phyloP scores from a whole-genome alignment of 345 rosid genomes.

The Camelina hispida region DNA sequence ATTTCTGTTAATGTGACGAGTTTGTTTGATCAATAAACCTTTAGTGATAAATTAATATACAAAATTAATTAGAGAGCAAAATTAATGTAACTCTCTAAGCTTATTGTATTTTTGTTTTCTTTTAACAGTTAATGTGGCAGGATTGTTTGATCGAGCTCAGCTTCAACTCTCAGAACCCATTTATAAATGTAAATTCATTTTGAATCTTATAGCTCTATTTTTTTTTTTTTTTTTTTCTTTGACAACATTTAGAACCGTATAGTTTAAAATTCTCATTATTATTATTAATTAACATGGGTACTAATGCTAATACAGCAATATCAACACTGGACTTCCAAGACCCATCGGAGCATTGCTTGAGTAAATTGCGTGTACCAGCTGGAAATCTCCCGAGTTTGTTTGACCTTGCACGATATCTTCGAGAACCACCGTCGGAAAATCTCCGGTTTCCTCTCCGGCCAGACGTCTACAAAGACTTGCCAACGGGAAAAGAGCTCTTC shows the following conservation, averaged over 20 bases:
- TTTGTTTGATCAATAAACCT: neutral
- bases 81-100: neutral
- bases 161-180: constrained; percentile 64
- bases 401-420: constrained; percentile 86
- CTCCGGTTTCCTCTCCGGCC: constrained; percentile 76
- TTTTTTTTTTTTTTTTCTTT: no score
- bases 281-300: constrained; percentile 18
- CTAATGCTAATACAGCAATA: constrained; percentile 50
- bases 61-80: neutral
- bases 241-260: neutral
- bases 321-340: constrained; percentile 82
- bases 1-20: neutral
- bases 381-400: constrained; percentile 64
- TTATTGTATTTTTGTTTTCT: neutral
- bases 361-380: constrained; percentile 68
- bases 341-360: constrained; percentile 77
- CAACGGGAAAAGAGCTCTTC: constrained; percentile 82
- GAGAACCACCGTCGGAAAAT: constrained; percentile 89
- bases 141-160: constrained; percentile 53
- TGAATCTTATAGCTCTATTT: neutral
- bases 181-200: constrained; percentile 54
- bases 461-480: constrained; percentile 84
- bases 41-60: neutral
- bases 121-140: constrained; percentile 50
- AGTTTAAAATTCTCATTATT: neutral